Conservation (phyloP, 192 early-diverging fungal genomes). For the Funneliformis mosseae region DNA sequence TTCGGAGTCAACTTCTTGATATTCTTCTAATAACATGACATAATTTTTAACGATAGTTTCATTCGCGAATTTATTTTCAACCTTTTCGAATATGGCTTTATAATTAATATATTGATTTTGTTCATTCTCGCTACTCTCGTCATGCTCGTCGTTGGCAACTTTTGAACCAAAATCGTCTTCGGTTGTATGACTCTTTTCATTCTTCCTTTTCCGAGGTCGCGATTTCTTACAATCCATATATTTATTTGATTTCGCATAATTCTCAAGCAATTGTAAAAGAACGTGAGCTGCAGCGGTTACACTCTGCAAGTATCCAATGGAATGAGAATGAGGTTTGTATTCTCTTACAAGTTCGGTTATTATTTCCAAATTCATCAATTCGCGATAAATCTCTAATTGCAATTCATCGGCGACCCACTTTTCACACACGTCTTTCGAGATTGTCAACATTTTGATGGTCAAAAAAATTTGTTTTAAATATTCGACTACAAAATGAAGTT, state of each 20-base stretch:
- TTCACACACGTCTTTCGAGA: neutral
- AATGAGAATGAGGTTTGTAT: neutral
- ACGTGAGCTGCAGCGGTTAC: neutral
- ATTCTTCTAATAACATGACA: neutral
- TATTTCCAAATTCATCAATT: neutral
- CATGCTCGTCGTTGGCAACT: neutral
- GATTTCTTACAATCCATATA: neutral
- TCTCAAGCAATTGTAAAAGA: neutral
- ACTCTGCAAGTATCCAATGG: neutral
- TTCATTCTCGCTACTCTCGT: neutral
- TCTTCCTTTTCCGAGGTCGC: neutral
- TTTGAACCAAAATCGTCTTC: neutral
- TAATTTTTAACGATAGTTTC: neutral
- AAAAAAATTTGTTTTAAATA: neutral
- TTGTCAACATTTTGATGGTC: neutral
- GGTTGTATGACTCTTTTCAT: neutral
- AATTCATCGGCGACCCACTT: neutral
- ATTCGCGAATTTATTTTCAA: neutral
- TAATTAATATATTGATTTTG: neutral
- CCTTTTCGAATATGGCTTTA: neutral
- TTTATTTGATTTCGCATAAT: neutral
- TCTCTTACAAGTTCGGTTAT: neutral
- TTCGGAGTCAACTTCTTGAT: neutral
- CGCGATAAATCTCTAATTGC: neutral
- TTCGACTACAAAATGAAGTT: neutral